A percentile compares a stretch with the other conserved stretches of the same genome.
Conservation (phyloP, 139 green algal species). For the Chlamydomonas sp. region DNA sequence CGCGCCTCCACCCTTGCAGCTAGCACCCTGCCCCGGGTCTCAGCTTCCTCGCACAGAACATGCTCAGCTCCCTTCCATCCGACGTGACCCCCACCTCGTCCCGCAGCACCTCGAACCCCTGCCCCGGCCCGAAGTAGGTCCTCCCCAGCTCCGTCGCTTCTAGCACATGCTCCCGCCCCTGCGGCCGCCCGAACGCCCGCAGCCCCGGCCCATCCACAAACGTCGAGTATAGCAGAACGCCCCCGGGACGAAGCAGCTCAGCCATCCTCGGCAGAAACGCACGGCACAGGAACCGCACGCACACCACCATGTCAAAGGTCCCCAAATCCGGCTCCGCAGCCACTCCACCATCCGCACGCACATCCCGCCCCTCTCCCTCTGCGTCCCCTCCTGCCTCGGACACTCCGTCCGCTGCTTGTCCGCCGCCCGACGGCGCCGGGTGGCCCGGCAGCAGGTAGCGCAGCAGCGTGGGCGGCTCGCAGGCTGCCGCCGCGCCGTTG, state of each 20-base stretch:
- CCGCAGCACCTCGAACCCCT: slow-evolving; percentile 50
- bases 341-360: too few relatives aligned
- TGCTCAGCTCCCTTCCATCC: slow-evolving; percentile 39
- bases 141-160: slow-evolving; percentile 44
- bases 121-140: slow-evolving; percentile 36
- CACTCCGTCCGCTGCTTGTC: background rate
- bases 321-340: background rate
- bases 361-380: background rate
- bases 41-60: slow-evolving; percentile 40
- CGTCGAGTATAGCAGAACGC: slow-evolving; percentile 52
- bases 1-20: too few relatives aligned
- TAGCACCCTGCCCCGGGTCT: background rate
- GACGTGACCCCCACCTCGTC: slow-evolving; percentile 27
- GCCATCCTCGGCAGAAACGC: slow-evolving; percentile 34
- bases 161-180: slow-evolving; percentile 50
- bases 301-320: slow-evolving; percentile 51
- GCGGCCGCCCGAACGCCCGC: slow-evolving; percentile 47
- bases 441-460: background rate
- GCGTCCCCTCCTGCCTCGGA: background rate
- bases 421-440: too few relatives aligned
- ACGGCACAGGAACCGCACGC: slow-evolving; percentile 50
- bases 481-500: too few relatives aligned
- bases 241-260: slow-evolving; percentile 35
- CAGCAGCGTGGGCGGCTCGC: background rate
- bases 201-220: slow-evolving; percentile 51